Base-by-base conservation (phyloP, 176 grass and related monocot genomes). In the Cenchrus americanus region DNA sequence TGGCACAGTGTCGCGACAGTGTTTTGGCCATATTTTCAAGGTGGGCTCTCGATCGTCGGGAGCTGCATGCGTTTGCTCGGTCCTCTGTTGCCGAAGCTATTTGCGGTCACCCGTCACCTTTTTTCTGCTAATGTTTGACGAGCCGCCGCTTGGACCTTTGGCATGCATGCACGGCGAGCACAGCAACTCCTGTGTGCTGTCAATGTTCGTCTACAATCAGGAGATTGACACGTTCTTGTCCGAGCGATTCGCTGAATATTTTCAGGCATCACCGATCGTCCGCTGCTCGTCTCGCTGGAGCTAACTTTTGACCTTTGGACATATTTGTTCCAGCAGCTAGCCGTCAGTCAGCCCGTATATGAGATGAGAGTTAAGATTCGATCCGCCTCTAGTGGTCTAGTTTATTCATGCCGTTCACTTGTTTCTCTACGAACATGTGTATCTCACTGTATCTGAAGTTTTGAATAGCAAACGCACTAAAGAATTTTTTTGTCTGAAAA, bases 401-500 rank as follows among this genome's bases (percentile, higher is more conserved):
- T 14, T 44, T 61, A 21, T 24, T 26, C 12, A 0, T 27, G 12
- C 22, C 75, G 64, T 15, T 57, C 18, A 13, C 22, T 67, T 65
- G 10, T 41, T 65, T 23, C 22, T 47, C 67, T 47, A 2, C 12
- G 3, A 7, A 24, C 43, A 14, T 13, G 9, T 12, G 49, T 37
- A 7, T 73, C 30, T 73, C 30, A 44, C 34, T 44, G 43, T 9
- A 6, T 72, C 21, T 8, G 18, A 17, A 34, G 49, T 37, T 15
- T 26, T 10, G 1, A 11, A 37, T 14, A n/a, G 1, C 1, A 60
- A 60, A 43, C 0, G 26, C 6, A 24, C 61, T 13, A 0, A 23
- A 23, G 57, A 2, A 17, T 14, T 22, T 54, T 54, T 30, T 86
- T 43, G 49, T 22, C 53, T 51, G 59, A 82, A 89, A 77, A 73